Evolutionary conservation across 371 early-diverging fungal genomes (phyloP), one percentile per base, ranked within the genome.

Genomic region (Mortierella sp.): DNA sequence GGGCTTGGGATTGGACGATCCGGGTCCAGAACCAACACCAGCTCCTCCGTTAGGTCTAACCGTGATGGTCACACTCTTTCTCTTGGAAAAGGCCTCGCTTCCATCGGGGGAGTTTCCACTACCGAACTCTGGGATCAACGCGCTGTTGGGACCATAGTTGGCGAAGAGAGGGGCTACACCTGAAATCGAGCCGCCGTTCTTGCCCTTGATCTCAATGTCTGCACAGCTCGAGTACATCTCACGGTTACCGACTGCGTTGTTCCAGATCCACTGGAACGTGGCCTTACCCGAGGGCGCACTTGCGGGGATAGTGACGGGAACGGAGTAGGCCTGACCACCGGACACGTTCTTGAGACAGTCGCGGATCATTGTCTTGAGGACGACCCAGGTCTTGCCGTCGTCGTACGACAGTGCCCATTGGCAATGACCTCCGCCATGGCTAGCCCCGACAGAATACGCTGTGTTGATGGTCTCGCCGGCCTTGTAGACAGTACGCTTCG

Each of bases 201-300:
- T 53, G 11, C 86, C 85, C 41, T 76, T 12, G 54, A 91, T 84
- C 17, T 56, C 65, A 19, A 90, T 78, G 41, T 90, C 90, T 19
- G 86, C 84, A 57, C 91, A 90, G 82, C 86, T 86, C 79, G 83
- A 83, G 84, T 92, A 92, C 54, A 81, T 82, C 79, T 89, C 91
- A 48, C 89, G 86, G 73, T 87, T 85, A 12, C 89, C 90, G 26
- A 79, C 62, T 3, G 82, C 80, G 60, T 89, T 90, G 53, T 85
- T 82, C 88, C 72, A 72, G 48, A 72, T 30, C 72, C 66, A 66
- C 62, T 56, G 56, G 30, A 84, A 61, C 15, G 73, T 84, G 21
- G 50, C 62, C 21, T 81, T 79, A 50, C 80, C 76, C 3, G 82
- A 59, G n/a, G 89, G 89, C 32, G 86, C 76, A 21, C 60, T 50